Percentiles rank a stretch among this genome's conserved stretches.
phyloP scores from a whole-genome alignment of 768 basidiomycete genomes.

The Collybia sordida region DNA sequence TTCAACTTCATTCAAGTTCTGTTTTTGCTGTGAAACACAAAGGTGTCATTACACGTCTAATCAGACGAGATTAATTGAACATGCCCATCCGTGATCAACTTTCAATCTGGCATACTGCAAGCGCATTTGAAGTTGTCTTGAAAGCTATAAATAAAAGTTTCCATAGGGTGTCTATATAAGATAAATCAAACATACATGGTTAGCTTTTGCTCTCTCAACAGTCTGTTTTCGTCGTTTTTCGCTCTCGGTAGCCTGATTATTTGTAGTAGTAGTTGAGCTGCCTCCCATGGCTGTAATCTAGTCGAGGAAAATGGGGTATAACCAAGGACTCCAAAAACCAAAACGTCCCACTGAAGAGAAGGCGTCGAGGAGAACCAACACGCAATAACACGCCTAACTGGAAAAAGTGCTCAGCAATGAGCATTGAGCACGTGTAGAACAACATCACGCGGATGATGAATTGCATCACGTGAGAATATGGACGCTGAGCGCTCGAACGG shows the following conservation, averaged over 20 bases:
- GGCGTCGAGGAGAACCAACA: neutral
- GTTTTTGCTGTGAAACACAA: constrained; percentile 55
- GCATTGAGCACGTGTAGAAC: constrained; percentile 21
- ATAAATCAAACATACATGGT: constrained; percentile 44
- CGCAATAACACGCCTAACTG: constrained; percentile 12
- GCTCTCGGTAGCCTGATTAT: constrained; percentile 29
- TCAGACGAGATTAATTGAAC: constrained; percentile 17
- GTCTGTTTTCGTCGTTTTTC: constrained; percentile 50
- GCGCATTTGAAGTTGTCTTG: constrained; percentile 69
- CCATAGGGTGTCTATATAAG: neutral
- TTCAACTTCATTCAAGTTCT: constrained; percentile 79
- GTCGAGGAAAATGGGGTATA: neutral
- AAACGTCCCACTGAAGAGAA: neutral
- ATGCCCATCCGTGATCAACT: constrained; percentile 80
- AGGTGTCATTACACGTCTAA: neutral
- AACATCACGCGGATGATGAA: constrained; percentile 16
- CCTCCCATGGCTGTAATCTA: constrained; percentile 21
- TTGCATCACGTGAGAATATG: constrained; percentile 20
- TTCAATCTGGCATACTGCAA: constrained; percentile 78
- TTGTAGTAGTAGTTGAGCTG: constrained; percentile 24
- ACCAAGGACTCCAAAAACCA: neutral
- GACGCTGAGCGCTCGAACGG: neutral
- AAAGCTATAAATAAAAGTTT: constrained; percentile 43
- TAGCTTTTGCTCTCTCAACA: constrained; percentile 55
- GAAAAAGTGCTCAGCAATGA: constrained; percentile 15